Conservation (phyloP, 768 basidiomycete species). For the Lentinula lateritia region DNA sequence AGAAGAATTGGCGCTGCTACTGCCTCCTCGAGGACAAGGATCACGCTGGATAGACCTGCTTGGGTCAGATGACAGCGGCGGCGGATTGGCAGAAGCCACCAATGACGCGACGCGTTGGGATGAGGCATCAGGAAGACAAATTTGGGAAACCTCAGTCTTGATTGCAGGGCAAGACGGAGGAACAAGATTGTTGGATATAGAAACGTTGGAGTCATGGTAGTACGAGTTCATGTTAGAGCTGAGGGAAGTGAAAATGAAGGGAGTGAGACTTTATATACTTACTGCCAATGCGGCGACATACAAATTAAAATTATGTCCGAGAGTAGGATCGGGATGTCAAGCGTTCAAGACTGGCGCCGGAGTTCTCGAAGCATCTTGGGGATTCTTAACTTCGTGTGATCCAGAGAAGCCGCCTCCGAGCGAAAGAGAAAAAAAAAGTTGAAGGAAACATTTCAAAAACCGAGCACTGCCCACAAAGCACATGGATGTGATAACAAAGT, state of each 20-base stretch:
- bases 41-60: neutral
- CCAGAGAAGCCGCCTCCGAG: neutral
- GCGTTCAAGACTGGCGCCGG: neutral
- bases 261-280: neutral
- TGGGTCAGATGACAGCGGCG: neutral
- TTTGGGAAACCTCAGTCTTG: neutral
- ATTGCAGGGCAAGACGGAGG: neutral
- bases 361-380: neutral
- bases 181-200: neutral
- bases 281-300: neutral
- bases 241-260: neutral
- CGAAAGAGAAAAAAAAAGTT: neutral
- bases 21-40: neutral
- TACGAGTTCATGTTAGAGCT: neutral
- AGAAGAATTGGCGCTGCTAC: neutral
- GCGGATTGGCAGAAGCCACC: neutral
- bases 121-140: neutral
- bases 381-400: neutral
- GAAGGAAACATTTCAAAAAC: neutral
- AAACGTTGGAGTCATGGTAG: neutral
- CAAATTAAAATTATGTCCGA: neutral
- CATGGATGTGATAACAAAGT: no score
- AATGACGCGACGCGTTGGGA: neutral
- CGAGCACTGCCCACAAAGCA: no score
- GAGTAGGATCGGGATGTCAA: conserved; percentile 3